Evolutionary conservation across 345 rosid species (phyloP).

Genomic region (Turritis glabra): DNA sequence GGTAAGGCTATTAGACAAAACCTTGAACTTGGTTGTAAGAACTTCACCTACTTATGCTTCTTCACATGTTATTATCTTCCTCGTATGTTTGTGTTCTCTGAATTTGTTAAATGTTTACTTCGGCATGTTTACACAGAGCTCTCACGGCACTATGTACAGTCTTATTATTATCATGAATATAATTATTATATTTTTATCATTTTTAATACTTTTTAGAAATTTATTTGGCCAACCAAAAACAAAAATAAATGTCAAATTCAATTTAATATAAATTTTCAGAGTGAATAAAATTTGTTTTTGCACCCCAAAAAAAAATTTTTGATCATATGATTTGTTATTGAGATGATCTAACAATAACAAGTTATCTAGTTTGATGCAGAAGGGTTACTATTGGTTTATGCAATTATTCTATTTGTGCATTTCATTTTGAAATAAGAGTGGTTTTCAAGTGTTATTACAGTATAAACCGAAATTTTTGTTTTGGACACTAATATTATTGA

Average conservation of each 20-base stretch:
- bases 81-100: slow-evolving; percentile 20
- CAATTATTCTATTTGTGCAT: no score
- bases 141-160: slow-evolving; percentile 28
- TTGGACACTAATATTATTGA: no score
- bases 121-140: slow-evolving; percentile 20
- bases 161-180: neutral
- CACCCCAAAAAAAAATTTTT: no score
- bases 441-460: no score
- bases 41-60: slow-evolving; percentile 27
- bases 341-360: no score
- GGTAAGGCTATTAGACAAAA: slow-evolving; percentile 9
- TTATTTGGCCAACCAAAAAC: neutral
- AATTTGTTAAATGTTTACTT: slow-evolving; percentile 11
- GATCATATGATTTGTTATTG: no score
- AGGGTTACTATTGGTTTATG: no score
- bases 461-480: no score
- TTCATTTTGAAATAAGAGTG: no score
- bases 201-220: neutral
- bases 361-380: no score
- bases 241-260: slow-evolving; percentile 29
- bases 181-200: neutral
- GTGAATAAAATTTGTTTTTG: no score
- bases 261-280: no score
- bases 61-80: slow-evolving; percentile 19
- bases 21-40: slow-evolving; percentile 29